Percentiles rank a stretch among this genome's conserved stretches.
Conservation (phyloP, 768 basidiomycete genomes). For the Agaricus subrufescens region DNA sequence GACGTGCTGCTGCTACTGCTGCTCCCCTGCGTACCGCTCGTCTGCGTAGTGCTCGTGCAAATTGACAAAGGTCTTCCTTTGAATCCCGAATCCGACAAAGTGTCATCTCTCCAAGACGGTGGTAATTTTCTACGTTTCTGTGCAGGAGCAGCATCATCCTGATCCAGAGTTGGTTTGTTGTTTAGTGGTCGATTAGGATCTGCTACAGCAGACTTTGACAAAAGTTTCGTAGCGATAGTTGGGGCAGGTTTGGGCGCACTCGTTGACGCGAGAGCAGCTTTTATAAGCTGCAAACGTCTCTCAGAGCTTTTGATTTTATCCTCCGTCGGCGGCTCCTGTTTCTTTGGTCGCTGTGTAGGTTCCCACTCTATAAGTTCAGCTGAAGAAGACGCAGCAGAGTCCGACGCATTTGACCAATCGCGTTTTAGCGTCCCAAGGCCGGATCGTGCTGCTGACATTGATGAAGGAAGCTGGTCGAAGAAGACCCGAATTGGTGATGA, state of each 20-base stretch:
- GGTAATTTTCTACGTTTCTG: conserved; percentile 60
- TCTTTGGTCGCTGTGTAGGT: conserved; percentile 34
- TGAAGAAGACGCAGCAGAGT: conserved; percentile 21
- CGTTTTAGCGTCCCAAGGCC: conserved; percentile 59
- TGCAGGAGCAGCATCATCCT: conserved; percentile 18
- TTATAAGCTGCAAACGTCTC: conserved; percentile 52
- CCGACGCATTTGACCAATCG: conserved; percentile 49
- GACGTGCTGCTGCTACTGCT: background rate
- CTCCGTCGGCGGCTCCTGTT: conserved; percentile 15
- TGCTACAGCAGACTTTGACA: conserved; percentile 18
- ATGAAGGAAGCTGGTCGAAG: conserved; percentile 2
- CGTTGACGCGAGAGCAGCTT: conserved; percentile 43
- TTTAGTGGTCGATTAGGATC: conserved; percentile 20
- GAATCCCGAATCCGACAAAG: conserved; percentile 32
- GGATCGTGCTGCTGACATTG: conserved; percentile 39
- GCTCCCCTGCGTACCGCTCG: background rate
- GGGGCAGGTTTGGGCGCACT: background rate
- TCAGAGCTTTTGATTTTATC: conserved; percentile 23
- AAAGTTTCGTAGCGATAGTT: conserved; percentile 19
- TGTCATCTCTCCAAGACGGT: conserved; percentile 35
- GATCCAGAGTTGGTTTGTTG: conserved; percentile 31
- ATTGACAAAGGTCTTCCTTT: background rate
- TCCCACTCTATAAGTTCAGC: conserved; percentile 42
- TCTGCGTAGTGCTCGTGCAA: background rate
- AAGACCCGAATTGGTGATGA: conserved; percentile 11